phyloP scores from a whole-genome alignment of 495 filamentous ascomycete species.

The Hyaloscypha bicolor region DNA sequence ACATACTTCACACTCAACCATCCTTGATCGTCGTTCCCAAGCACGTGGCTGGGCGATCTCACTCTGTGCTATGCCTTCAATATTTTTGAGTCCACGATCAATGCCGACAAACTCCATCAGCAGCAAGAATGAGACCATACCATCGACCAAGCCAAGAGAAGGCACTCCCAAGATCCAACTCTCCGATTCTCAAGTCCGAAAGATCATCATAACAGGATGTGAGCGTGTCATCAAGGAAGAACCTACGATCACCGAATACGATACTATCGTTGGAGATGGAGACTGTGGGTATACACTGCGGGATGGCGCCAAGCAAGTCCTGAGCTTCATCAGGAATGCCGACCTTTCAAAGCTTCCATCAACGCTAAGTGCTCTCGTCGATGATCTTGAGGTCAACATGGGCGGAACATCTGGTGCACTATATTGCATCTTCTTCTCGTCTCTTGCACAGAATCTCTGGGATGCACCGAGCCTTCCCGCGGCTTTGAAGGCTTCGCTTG shows the following conservation, averaged over 20 bases:
- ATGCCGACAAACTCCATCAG: slow-evolving; percentile 15
- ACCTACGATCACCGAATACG: slow-evolving; percentile 61
- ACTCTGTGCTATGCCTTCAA: slow-evolving; percentile 21
- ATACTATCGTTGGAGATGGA: slow-evolving; percentile 65
- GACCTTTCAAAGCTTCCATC: slow-evolving; percentile 41
- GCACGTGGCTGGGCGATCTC: slow-evolving; percentile 26
- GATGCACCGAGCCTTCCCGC: slow-evolving; percentile 33
- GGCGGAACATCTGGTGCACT: slow-evolving; percentile 64
- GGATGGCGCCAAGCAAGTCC: slow-evolving; percentile 32
- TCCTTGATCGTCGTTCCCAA: slow-evolving; percentile 16
- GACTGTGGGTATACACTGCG: slow-evolving; percentile 66
- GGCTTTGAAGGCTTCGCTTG: slow-evolving; percentile 20
- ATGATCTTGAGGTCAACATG: slow-evolving; percentile 58
- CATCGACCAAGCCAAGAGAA: slow-evolving; percentile 2
- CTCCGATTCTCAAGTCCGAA: slow-evolving; percentile 22
- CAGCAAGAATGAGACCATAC: not conserved
- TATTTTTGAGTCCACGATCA: slow-evolving; percentile 10
- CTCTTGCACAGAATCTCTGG: slow-evolving; percentile 51
- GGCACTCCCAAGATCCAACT: slow-evolving; percentile 16
- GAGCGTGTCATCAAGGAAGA: slow-evolving; percentile 53
- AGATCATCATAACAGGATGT: slow-evolving; percentile 42
- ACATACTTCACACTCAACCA: slow-evolving; percentile 24
- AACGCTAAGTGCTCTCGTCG: slow-evolving; percentile 54
- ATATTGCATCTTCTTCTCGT: slow-evolving; percentile 60
- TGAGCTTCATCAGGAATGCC: slow-evolving; percentile 16